Conservation (phyloP, 116 monocot genomes). For the Dioscorea cayenensis region DNA sequence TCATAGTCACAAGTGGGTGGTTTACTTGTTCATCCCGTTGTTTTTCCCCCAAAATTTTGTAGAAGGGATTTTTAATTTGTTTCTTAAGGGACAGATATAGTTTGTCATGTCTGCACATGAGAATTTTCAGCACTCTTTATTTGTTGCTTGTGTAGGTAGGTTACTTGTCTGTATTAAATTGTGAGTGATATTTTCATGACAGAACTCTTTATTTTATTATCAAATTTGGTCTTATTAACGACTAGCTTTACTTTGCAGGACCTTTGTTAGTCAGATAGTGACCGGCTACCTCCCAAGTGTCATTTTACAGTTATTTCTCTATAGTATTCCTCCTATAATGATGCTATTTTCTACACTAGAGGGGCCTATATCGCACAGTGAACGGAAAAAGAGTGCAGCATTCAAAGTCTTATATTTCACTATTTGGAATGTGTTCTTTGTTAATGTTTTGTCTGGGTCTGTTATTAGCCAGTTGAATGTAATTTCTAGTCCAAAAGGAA, state of each 20-base stretch:
- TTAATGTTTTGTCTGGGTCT: constrained; percentile 88
- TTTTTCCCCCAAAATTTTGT: too few relatives aligned
- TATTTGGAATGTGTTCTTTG: constrained; percentile 97
- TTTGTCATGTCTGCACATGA: too few relatives aligned
- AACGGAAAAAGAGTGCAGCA: constrained; percentile 85
- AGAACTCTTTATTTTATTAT: neutral
- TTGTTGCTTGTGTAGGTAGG: too few relatives aligned
- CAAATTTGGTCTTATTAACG: neutral
- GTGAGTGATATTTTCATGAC: neutral
- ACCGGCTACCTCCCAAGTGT: constrained; percentile 97
- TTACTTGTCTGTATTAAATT: too few relatives aligned
- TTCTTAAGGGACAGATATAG: too few relatives aligned
- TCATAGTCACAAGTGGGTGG: too few relatives aligned
- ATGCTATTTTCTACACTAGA: constrained; percentile 83
- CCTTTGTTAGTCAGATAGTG: constrained; percentile 56
- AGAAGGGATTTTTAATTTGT: too few relatives aligned
- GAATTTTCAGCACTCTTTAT: too few relatives aligned
- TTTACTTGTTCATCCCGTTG: too few relatives aligned
- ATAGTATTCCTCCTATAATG: constrained; percentile 75
- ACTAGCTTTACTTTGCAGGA: constrained; percentile 24
- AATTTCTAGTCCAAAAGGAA: constrained; percentile 71
- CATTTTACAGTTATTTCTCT: constrained; percentile 61
- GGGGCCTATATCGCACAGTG: constrained; percentile 76
- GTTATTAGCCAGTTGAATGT: constrained; percentile 65
- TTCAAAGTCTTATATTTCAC: constrained; percentile 86